Evolutionary conservation across 106 monocot species (phyloP), one percentile per base, ranked within the genome.

Genomic region (Posidonia australis): DNA sequence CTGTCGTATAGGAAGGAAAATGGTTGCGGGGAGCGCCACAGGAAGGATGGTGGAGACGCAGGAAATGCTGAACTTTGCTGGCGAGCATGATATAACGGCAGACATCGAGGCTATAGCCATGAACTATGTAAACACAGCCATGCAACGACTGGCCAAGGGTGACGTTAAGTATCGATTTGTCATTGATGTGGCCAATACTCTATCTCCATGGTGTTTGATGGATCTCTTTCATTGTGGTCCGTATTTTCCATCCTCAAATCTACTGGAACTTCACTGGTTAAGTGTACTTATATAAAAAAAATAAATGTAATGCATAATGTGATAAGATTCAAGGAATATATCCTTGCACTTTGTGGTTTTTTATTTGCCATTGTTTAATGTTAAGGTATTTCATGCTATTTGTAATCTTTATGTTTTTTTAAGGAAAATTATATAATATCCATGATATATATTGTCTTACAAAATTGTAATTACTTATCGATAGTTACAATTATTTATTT

Each of bases 41-140:
- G 67, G 67, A 11, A 41, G 67, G 24, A 54, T 51, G 47, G 18
- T 7, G 30, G 73, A 74, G 30, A 74, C 73, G 23, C 73, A 74
- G 59, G 73, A 74, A 41, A 74, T 74, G 73, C 44, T 74, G 21
- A 66, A 74, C 36, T 74, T 74, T 31, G 56, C 59, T 23, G 66
- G 41, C 10, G 14, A 65, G 29, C 65, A 67, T 10, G 32, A 18
- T 30, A 41, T 74, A 6, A 24, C 57, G 0, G 14, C 66, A 1
- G 66, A 66, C 27, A 36, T 74, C 28, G 73, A 74, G 73, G 48
- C 66, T 18, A 49, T 74, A 5, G 12, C 13, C 42, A 66, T 66
- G 56, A 46, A 66, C 19, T 60, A 66, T 45, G 16, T 74, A 18
- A 74, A 74, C 59, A 19, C 45, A 1, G 73, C 73, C 21, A 59